Conservation (phyloP, 805 yeast genomes). For the Wickerhamomyces canadensis region DNA sequence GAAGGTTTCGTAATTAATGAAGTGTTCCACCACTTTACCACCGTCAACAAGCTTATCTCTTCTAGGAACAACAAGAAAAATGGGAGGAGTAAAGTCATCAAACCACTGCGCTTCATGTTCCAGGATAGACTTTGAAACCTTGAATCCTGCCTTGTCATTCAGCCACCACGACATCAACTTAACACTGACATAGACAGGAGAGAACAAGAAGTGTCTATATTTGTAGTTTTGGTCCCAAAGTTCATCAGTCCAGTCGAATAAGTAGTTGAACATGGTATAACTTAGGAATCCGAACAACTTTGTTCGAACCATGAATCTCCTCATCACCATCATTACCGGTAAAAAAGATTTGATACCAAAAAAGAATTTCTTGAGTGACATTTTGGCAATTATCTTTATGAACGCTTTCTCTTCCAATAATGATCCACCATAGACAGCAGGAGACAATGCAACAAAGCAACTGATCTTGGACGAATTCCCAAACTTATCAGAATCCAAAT, state of each 20-base stretch:
- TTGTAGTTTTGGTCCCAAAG: slow-evolving; percentile 69
- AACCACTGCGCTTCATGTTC: slow-evolving; percentile 54
- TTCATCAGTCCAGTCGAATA: slow-evolving; percentile 82
- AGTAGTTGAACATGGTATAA: slow-evolving; percentile 77
- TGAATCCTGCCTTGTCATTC: slow-evolving; percentile 41
- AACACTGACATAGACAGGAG: slow-evolving; percentile 79
- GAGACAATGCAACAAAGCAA: slow-evolving; percentile 74
- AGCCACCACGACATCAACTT: slow-evolving; percentile 94
- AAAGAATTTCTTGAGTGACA: slow-evolving; percentile 42
- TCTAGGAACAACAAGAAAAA: slow-evolving; percentile 66
- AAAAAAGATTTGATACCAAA: slow-evolving; percentile 80
- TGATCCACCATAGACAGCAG: slow-evolving; percentile 87
- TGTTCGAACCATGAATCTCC: slow-evolving; percentile 43
- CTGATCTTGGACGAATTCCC: slow-evolving; percentile 50
- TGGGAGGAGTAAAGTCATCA: slow-evolving; percentile 42
- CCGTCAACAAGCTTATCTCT: slow-evolving; percentile 79
- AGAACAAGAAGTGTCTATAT: slow-evolving; percentile 73
- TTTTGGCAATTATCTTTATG: slow-evolving; percentile 53
- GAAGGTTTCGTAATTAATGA: slow-evolving; percentile 49
- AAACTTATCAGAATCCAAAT: slow-evolving; percentile 48
- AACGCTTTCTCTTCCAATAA: slow-evolving; percentile 58
- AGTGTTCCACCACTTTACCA: slow-evolving; percentile 54
- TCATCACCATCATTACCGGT: slow-evolving; percentile 62
- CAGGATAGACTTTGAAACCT: slow-evolving; percentile 36
- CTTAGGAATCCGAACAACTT: slow-evolving; percentile 59